Base-by-base conservation (phyloP, 2,329 filamentous ascomycete species). In the Hymenoscyphus albidus region DNA sequence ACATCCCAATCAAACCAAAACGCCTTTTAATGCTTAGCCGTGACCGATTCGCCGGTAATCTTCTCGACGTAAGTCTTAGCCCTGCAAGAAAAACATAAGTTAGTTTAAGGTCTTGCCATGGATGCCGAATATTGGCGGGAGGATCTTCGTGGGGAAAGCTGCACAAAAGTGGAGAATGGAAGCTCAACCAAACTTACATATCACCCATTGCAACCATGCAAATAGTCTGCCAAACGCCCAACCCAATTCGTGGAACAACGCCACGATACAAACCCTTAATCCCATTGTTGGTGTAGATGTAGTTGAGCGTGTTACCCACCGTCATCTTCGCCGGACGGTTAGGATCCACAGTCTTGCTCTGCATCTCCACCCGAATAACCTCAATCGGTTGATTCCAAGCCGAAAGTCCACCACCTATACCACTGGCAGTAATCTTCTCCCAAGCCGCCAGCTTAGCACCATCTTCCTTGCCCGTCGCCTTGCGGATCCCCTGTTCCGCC, bases 301-400 rank as follows among this genome's bases (percentile, higher is more conserved):
- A 99, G 74, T 78, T 82, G 78, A 87, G 84, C 64, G 88, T 88
- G 80, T 93, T 97, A 73, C 88, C 91, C 68, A 99, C 95, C 60
- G 93, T 98, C 90, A 99, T 89, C 83, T 99, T 99, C 88, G 97
- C 97, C 73, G 95, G 95, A 61, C 95, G 90, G 84, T 98, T 98
- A 67, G 95, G 93, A 77, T 99, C 95, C 74, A 91, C 92, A 74
- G 90, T 97, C 88, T 97, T 98, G 83, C 92, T 96, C 88, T 99
- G 95, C 92, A 99, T 97, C 86, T 99, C 95, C 68, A 99, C 94
- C 70, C 95, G 92, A 78, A 99, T 97, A 77, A 99, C 95, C 86
- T 99, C 95, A 77, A 99, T 99, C 68, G 95, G 95, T 85, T 99
- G 95, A 82, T 99, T 99, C 95, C 95, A 99, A 70, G 95, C 95